Conservation (phyloP, 1,284 basidiomycete genomes). For the Trichosporon sp. region DNA sequence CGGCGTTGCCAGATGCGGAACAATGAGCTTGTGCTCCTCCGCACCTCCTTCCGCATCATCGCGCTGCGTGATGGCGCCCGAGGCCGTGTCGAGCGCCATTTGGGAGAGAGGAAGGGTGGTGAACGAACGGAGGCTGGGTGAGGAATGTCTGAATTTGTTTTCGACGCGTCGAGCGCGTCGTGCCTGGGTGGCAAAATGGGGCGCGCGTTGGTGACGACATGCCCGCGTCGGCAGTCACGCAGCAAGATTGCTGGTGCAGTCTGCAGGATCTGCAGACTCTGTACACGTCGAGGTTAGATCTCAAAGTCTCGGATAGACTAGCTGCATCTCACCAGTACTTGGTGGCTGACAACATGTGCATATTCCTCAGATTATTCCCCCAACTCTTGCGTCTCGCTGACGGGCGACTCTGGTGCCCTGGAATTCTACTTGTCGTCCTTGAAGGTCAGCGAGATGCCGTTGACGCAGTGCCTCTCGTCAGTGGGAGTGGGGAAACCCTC, state of each 20-base stretch:
- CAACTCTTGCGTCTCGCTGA: background rate
- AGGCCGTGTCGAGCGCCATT: background rate
- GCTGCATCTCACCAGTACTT: background rate
- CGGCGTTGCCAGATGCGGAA: constrained; percentile 55
- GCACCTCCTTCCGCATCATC: background rate
- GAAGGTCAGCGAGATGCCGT: constrained; percentile 81
- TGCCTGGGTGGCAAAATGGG: constrained; percentile 5
- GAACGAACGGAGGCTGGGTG: background rate
- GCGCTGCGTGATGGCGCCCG: background rate
- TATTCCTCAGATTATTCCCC: background rate
- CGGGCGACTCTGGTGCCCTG: too few species aligned
- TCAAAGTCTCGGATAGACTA: too few species aligned
- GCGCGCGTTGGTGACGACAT: background rate
- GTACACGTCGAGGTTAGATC: too few species aligned
- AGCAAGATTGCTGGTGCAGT: too few species aligned
- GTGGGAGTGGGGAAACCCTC: constrained; percentile 58
- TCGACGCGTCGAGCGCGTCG: constrained; percentile 10
- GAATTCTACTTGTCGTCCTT: constrained; percentile 54
- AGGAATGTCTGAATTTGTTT: constrained; percentile 6
- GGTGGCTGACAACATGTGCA: background rate
- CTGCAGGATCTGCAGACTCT: too few species aligned
- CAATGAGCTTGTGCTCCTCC: background rate
- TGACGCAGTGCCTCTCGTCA: constrained; percentile 66
- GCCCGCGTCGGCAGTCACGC: background rate
- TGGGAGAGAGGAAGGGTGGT: background rate